These are phyloP conservation scores for Aureobasidium melanogenum DNA, from an alignment of 2,329 filamentous ascomycete species.

Conservation along the genomic window DNA sequence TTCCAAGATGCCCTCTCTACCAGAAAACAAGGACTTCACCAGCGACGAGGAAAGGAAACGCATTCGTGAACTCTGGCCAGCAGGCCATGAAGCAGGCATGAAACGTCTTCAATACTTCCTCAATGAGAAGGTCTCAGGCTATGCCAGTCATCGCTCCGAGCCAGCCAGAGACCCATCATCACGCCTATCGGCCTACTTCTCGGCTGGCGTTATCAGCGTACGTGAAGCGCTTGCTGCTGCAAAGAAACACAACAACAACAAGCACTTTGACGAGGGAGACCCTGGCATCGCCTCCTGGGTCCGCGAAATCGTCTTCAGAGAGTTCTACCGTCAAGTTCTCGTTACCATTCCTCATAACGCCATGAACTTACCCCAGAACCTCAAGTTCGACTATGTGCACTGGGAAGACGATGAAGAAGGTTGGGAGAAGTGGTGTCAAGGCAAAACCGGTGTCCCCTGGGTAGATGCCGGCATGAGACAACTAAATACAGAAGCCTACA, in stretches of 20 bases:
- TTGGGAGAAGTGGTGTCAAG: slow-evolving; percentile 41
- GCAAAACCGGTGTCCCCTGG: slow-evolving; percentile 40
- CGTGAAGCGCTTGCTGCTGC: slow-evolving; percentile 37
- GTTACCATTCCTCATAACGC: slow-evolving; percentile 38
- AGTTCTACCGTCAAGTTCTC: slow-evolving; percentile 42
- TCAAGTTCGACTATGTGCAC: slow-evolving; percentile 43
- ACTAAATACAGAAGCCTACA: slow-evolving; percentile 40
- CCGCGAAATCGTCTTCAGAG: slow-evolving; percentile 43
- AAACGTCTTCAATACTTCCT: slow-evolving; percentile 34
- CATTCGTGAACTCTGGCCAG: slow-evolving; percentile 37
- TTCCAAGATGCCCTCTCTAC: slow-evolving; percentile 30
- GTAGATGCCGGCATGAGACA: slow-evolving; percentile 46
- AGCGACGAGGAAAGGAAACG: slow-evolving; percentile 30
- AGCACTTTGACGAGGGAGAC: slow-evolving; percentile 33
- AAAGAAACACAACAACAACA: slow-evolving; percentile 33
- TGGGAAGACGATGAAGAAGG: slow-evolving; percentile 44
- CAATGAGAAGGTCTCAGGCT: slow-evolving; percentile 25
- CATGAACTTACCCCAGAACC: slow-evolving; percentile 43
- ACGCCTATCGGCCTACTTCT: slow-evolving; percentile 37
- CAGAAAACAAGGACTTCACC: slow-evolving; percentile 33
- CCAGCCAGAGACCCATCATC: slow-evolving; percentile 34
- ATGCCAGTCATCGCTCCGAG: slow-evolving; percentile 34
- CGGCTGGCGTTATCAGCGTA: slow-evolving; percentile 36
- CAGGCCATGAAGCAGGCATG: slow-evolving; percentile 34
- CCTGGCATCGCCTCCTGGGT: slow-evolving; percentile 36